These are phyloP conservation scores for Corymbia citriodora DNA, from an alignment of 441 rosid genomes.

Conservation along the genomic window DNA sequence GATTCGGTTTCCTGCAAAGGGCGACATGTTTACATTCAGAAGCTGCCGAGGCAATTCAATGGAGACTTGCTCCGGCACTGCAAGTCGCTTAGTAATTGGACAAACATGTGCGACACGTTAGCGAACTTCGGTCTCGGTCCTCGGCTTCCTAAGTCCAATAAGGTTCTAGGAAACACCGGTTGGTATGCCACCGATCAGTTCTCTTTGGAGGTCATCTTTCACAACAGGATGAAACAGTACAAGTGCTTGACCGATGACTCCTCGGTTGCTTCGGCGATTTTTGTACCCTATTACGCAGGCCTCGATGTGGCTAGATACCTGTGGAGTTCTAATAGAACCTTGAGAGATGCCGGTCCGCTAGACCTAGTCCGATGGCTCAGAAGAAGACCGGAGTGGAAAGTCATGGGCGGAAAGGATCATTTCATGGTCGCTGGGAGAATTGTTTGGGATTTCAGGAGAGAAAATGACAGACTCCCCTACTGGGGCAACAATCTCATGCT, in stretches of 20 bases:
- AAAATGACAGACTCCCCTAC: conserved; percentile 29
- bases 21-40: conserved; percentile 44
- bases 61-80: conserved; percentile 60
- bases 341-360: conserved; percentile 48
- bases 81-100: conserved; percentile 47
- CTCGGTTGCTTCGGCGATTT: conserved; percentile 61
- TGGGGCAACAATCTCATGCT: conserved; percentile 82
- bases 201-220: conserved; percentile 68
- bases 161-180: conserved; percentile 30
- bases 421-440: conserved; percentile 82
- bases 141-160: conserved; percentile 24
- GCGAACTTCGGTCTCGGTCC: conserved; percentile 63
- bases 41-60: conserved; percentile 53
- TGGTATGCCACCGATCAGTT: conserved; percentile 79
- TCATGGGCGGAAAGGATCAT: conserved; percentile 65
- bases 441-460: conserved; percentile 83
- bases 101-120: conserved; percentile 48
- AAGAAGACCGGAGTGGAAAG: conserved; percentile 64
- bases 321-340: conserved; percentile 42
- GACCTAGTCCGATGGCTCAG: conserved; percentile 57
- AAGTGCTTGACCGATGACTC: conserved; percentile 63
- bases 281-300: conserved; percentile 68
- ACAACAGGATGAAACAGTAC: conserved; percentile 71
- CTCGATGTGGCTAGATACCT: conserved; percentile 68
- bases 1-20: conserved; percentile 46